Evolutionary conservation across 306 rosid species (phyloP), one percentile per base, ranked within the genome.

Genomic region (Mimosa bimucronata): DNA sequence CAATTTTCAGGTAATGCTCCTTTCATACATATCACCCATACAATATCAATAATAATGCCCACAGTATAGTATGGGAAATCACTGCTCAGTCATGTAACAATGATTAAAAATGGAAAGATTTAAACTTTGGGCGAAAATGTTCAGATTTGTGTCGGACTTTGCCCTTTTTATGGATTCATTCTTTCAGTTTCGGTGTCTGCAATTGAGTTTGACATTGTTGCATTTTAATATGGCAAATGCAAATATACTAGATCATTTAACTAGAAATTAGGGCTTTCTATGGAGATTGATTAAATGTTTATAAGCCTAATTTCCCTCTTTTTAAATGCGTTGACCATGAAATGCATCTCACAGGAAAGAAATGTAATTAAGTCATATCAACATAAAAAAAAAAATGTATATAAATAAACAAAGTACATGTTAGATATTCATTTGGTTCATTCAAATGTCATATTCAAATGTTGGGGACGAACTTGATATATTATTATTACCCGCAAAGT

Each of bases 1-100:
- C 97, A 71, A 86, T 94, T 85, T 94, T 92, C 94, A 92, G 98
- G 98, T 92, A 84, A 21, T 45, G 0, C 72, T 37, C n/a, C 11
- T 76, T 71, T 52, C 26, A 50, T 66, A 0, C n/a, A n/a, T n/a
- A n/a, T 48, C 23, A 12, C 67, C n/a, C 34, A 37, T 0, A 37
- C 26, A 26, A 42, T 37, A 73, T 52, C 38, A 34, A 48, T 13
- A 30, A 11, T n/a, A n/a, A n/a, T n/a, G n/a, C 37, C 13, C 23
- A 19, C 19, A 9, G 9, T 2, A 5, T 14, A 16, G 50, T 11
- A 13, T 53, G 38, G 4, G 45, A 53, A 18, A 28, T 13, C 7
- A 30, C 41, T 12, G 12, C 31, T 12, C 16, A 2, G 23, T 66
- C 8, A 8, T 15, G 1, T 3, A 40, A n/a, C 25, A 67, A 41